These are phyloP conservation scores for Trichoderma sp. DNA, from an alignment of 2,329 filamentous ascomycete genomes.

Conservation along the genomic window DNA sequence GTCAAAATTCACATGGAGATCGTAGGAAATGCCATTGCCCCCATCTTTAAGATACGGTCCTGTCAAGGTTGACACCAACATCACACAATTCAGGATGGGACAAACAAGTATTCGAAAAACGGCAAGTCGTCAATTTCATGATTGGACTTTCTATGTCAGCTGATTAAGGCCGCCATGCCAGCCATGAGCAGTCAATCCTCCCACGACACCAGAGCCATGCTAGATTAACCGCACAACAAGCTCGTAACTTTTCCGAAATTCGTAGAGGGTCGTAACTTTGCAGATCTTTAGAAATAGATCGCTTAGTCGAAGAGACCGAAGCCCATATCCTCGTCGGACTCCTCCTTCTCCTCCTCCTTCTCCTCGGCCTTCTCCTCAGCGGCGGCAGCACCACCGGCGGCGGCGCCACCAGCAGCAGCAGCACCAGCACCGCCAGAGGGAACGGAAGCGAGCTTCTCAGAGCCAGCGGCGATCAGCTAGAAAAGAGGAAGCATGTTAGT, in stretches of 20 bases:
- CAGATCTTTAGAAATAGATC: constrained; percentile 29
- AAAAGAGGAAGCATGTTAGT: not conserved
- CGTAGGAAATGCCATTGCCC: not conserved
- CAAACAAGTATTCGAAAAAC: constrained; percentile 23
- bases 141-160: constrained; percentile 29
- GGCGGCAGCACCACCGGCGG: constrained; percentile 59
- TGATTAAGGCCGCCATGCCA: constrained; percentile 30
- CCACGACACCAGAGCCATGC: constrained; percentile 32
- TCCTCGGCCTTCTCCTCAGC: constrained; percentile 85
- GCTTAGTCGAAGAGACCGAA: constrained; percentile 75
- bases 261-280: constrained; percentile 33
- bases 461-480: constrained; percentile 87
- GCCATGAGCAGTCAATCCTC: constrained; percentile 33
- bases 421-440: constrained; percentile 71
- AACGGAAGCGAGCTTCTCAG: constrained; percentile 93
- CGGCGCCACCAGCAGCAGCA: constrained; percentile 67
- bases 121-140: constrained; percentile 32
- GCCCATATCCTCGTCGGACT: constrained; percentile 74
- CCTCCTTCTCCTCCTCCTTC: constrained; percentile 62
- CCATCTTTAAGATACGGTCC: too few species aligned
- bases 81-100: not conserved
- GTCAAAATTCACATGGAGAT: not conserved
- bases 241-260: constrained; percentile 35
- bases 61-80: not conserved
- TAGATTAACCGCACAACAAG: constrained; percentile 33